Evolutionary conservation across 805 yeast species (phyloP).

Genomic region (Candida loeiensis): DNA sequence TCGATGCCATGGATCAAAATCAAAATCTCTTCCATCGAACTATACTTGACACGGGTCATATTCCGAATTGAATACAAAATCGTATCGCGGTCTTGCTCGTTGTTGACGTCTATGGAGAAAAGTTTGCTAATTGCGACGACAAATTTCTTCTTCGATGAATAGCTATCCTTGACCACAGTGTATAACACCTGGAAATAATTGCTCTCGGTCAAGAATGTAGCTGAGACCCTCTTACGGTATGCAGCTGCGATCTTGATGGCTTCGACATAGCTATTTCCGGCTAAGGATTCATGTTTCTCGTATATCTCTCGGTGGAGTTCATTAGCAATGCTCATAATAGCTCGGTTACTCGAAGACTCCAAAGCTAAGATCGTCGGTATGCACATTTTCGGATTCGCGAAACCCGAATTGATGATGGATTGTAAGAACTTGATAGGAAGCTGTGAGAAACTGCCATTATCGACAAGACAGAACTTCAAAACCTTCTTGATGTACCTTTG

Average conservation of each 20-base stretch:
- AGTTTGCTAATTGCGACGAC: slow-evolving; percentile 24
- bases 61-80: slow-evolving; percentile 32
- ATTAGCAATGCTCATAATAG: slow-evolving; percentile 46
- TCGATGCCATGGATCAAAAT: slow-evolving; percentile 44
- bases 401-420: slow-evolving; percentile 59
- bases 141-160: slow-evolving; percentile 41
- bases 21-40: slow-evolving; percentile 50
- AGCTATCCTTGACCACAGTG: slow-evolving; percentile 37
- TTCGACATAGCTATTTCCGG: slow-evolving; percentile 60
- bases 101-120: slow-evolving; percentile 11
- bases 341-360: slow-evolving; percentile 47
- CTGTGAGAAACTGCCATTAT: slow-evolving; percentile 44
- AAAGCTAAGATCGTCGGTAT: slow-evolving; percentile 70
- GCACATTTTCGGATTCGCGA: slow-evolving; percentile 69
- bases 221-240: slow-evolving; percentile 33
- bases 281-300: slow-evolving; percentile 67
- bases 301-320: slow-evolving; percentile 53
- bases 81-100: slow-evolving; percentile 17
- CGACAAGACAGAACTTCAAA: slow-evolving; percentile 46
- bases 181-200: slow-evolving; percentile 40
- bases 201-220: slow-evolving; percentile 23
- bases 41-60: slow-evolving; percentile 37
- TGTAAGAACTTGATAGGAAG: slow-evolving; percentile 54
- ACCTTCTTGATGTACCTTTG: slow-evolving; percentile 56
- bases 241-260: slow-evolving; percentile 56